These are phyloP conservation scores for Tephrocybe sp. DNA, from an alignment of 768 basidiomycete genomes.

Conservation along the genomic window DNA sequence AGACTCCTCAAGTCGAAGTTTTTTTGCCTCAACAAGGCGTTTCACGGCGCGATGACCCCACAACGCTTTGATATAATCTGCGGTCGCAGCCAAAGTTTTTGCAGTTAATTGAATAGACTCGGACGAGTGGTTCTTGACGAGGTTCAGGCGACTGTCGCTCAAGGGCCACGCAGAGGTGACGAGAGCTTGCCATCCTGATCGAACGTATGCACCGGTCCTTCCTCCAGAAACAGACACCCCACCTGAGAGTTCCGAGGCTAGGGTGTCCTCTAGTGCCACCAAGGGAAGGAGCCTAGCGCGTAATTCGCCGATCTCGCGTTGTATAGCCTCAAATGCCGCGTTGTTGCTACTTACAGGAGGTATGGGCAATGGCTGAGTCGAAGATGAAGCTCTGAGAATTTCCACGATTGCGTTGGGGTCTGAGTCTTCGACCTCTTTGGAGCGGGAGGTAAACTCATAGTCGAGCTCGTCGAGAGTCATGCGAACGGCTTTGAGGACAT, in stretches of 20 bases:
- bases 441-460: conserved; percentile 39
- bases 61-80: conserved; percentile 55
- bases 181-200: conserved; percentile 69
- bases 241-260: conserved; percentile 66
- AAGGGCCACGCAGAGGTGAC: conserved; percentile 40
- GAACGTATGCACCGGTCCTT: conserved; percentile 61
- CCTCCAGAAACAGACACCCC: conserved; percentile 63
- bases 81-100: conserved; percentile 45
- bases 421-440: conserved; percentile 9
- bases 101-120: conserved; percentile 53
- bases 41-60: conserved; percentile 72
- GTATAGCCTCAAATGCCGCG: background rate
- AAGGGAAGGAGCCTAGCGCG: conserved; percentile 60
- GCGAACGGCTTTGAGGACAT: conserved; percentile 76
- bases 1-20: conserved; percentile 71
- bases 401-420: conserved; percentile 16
- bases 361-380: conserved; percentile 8
- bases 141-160: conserved; percentile 33
- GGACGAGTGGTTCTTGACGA: conserved; percentile 26
- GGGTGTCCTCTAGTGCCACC: conserved; percentile 61
- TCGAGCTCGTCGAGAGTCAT: conserved; percentile 74
- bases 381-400: conserved; percentile 17
- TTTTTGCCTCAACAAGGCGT: conserved; percentile 51
- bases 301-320: conserved; percentile 45
- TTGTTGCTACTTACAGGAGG: background rate